Evolutionary conservation across 495 filamentous ascomycete species (phyloP).

Genomic region (Penicillium soppii): DNA sequence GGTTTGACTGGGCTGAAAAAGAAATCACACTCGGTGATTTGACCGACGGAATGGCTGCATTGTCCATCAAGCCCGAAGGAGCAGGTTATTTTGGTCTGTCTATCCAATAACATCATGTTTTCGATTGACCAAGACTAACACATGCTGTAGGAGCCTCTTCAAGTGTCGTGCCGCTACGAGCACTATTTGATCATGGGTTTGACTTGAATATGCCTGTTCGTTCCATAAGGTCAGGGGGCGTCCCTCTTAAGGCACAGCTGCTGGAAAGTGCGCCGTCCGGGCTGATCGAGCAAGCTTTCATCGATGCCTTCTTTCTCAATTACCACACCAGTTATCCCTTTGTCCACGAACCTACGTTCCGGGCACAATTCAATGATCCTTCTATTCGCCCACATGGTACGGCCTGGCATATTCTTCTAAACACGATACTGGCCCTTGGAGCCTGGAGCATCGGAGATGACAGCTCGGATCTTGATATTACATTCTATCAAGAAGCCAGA

Average conservation of each 20-base stretch:
- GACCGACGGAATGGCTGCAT: slow-evolving; percentile 53
- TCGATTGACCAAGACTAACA: slow-evolving; percentile 9
- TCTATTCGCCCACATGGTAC: slow-evolving; percentile 47
- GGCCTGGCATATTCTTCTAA: slow-evolving; percentile 53
- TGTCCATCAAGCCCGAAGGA: slow-evolving; percentile 50
- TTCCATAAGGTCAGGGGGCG: slow-evolving; percentile 30
- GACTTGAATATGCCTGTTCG: slow-evolving; percentile 43
- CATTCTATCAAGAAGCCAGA: slow-evolving; percentile 49
- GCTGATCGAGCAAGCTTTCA: slow-evolving; percentile 45
- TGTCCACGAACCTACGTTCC: slow-evolving; percentile 54
- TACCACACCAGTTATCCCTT: slow-evolving; percentile 57
- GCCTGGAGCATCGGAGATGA: slow-evolving; percentile 53
- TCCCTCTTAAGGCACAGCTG: slow-evolving; percentile 42
- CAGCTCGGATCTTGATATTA: slow-evolving; percentile 47
- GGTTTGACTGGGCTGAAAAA: slow-evolving; percentile 54
- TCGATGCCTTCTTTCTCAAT: slow-evolving; percentile 52
- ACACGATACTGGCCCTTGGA: slow-evolving; percentile 51
- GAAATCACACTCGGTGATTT: slow-evolving; percentile 44
- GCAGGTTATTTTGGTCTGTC: slow-evolving; percentile 49
- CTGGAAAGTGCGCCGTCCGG: slow-evolving; percentile 44
- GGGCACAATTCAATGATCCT: slow-evolving; percentile 53
- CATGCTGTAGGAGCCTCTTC: slow-evolving; percentile 38
- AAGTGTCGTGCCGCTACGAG: slow-evolving; percentile 46
- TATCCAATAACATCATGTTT: not conserved
- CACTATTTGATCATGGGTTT: slow-evolving; percentile 46